Conservation (phyloP, 495 filamentous ascomycete species). For the Pyronema omphalodes region DNA sequence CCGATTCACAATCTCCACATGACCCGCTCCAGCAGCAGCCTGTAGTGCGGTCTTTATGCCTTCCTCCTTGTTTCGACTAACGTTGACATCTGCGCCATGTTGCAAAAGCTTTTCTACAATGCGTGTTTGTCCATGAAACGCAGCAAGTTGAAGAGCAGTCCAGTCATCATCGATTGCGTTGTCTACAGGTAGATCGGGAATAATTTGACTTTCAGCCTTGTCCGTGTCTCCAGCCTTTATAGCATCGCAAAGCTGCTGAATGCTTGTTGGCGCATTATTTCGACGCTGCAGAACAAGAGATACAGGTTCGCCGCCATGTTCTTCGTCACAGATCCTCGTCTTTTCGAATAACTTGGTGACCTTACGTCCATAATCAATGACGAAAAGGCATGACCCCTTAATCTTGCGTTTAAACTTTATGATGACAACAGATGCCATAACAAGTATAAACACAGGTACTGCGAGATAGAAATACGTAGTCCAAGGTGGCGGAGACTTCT, state of each 20-base stretch:
- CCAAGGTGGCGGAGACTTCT: conserved; percentile 2
- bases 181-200: too few species aligned
- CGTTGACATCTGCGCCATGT: conserved; percentile 2
- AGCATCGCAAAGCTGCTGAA: too few species aligned
- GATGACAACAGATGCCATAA: neutral
- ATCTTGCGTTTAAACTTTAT: too few species aligned
- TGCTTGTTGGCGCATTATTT: too few species aligned
- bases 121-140: neutral
- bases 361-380: too few species aligned
- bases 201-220: too few species aligned
- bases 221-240: too few species aligned
- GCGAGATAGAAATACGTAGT: conserved; percentile 5
- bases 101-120: conserved; percentile 2
- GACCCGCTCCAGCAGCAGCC: conserved; percentile 11
- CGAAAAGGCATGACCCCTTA: too few species aligned
- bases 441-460: neutral
- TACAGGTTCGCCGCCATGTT: too few species aligned
- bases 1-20: conserved; percentile 11
- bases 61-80: neutral
- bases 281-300: too few species aligned
- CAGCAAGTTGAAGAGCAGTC: conserved; percentile 5
- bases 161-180: neutral
- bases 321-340: too few species aligned
- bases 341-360: too few species aligned
- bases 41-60: conserved; percentile 17